A percentile compares a stretch with the other conserved stretches of the same genome.
These are phyloP conservation scores for Prosopis cineraria DNA, from an alignment of 306 rosid genomes.

Conservation along the genomic window DNA sequence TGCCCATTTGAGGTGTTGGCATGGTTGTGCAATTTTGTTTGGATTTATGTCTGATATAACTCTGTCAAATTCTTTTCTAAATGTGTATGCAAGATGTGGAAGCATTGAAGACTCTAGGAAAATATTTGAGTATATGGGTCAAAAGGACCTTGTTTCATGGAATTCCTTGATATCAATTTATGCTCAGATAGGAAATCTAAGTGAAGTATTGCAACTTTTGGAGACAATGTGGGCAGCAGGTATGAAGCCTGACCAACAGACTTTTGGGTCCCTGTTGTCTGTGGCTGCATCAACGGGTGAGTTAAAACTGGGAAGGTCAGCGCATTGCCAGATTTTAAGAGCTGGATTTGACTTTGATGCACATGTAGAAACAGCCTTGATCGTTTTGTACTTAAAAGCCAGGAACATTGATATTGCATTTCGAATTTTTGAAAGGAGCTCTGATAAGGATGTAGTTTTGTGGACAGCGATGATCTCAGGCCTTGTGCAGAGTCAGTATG, in stretches of 20 bases:
- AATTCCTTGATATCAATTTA: conserved; percentile 63
- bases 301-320: conserved; percentile 57
- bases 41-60: conserved; percentile 61
- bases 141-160: conserved; percentile 66
- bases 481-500: conserved; percentile 60
- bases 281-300: conserved; percentile 49
- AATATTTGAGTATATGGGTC: conserved; percentile 57
- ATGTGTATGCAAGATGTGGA: conserved; percentile 66
- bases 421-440: conserved; percentile 50
- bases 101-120: conserved; percentile 55
- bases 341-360: conserved; percentile 59
- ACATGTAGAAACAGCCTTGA: conserved; percentile 55
- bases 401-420: conserved; percentile 53
- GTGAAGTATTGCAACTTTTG: conserved; percentile 45
- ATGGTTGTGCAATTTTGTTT: conserved; percentile 55
- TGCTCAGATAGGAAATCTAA: conserved; percentile 54
- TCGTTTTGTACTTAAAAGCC: conserved; percentile 64
- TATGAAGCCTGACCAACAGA: conserved; percentile 53
- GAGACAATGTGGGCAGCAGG: conserved; percentile 51
- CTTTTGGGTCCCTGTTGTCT: conserved; percentile 54
- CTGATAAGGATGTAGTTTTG: conserved; percentile 56
- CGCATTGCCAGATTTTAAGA: conserved; percentile 69
- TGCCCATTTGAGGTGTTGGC: conserved; percentile 56
- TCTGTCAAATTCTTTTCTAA: conserved; percentile 61
- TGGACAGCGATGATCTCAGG: conserved; percentile 94